Base-by-base conservation (phyloP, 2,329 filamentous ascomycete genomes). In the Verticillium klebahnii region DNA sequence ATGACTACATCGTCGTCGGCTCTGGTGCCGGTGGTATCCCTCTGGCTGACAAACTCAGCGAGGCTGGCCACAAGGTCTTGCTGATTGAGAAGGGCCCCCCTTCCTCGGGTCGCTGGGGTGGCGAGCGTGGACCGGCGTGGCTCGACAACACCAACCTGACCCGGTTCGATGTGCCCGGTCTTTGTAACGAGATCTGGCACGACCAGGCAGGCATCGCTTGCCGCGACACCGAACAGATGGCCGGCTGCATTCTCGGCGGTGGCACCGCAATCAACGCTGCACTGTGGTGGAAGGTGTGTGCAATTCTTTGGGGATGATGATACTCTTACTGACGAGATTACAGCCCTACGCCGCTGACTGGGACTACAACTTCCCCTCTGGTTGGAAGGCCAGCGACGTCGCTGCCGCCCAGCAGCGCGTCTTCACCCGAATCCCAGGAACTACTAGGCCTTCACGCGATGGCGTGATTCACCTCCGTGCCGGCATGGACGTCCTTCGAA, bases 361-460 rank as follows among this genome's bases (percentile, higher is more conserved):
- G 78, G 87, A 92, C 70, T 81, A 84, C 71, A 89, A 89, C 72
- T 93, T 90, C 77, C 90, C 90, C 1, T 66, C 76, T 1, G 89
- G 89, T 34, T 93, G 90, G 90, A 87, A 89, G 73, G 80, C 85
- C 19, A 71, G 75, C 6, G 88, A 92, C 67, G 82, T 92, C 70
- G 75, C 77, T 63, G 71, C 76, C 29, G 84, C 89, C 1, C 84
- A 87, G 6, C 74, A 82, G 32, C 82, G 85, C 52, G 85, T 89
- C 7, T 92, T 91, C 71, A 76, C 79, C 39, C 83, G 88, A n/a
- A 92, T 91, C 64, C 88, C 88, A 0, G 89, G 89, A 36, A 91
- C 88, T 0, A 84, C 84, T 56, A 77, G 78, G 55, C 89, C 90
- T 1, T 91, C 88, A 0, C 77, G 78, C 67, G 89, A 93, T 68